Percentiles rank a stretch among this genome's conserved stretches.
phyloP scores from a whole-genome alignment of 495 filamentous ascomycete genomes.

The Cladorrhinum samala region DNA sequence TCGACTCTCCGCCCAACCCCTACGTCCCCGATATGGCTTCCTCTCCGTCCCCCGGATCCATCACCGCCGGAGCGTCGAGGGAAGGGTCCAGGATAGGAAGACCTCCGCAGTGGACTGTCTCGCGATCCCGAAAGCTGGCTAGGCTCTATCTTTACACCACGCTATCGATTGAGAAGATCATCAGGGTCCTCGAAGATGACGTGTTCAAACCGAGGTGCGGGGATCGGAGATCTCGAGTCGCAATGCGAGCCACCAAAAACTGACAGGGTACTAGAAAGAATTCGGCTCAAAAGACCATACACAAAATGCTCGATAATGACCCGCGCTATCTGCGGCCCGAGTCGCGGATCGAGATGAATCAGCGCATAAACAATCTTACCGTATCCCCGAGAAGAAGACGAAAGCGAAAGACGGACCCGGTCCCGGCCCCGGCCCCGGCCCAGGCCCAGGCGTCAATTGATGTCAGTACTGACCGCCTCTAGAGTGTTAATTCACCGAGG shows the following conservation, averaged over 20 bases:
- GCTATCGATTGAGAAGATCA: constrained; percentile 37
- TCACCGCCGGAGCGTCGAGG: constrained; percentile 9
- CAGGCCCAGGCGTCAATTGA: too few relatives aligned
- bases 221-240: neutral
- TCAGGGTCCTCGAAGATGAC: constrained; percentile 38
- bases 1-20: neutral
- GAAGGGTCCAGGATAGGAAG: constrained; percentile 34
- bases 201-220: constrained; percentile 36
- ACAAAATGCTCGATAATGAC: constrained; percentile 42
- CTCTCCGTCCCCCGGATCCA: constrained; percentile 14
- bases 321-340: constrained; percentile 42
- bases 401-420: neutral
- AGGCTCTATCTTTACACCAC: constrained; percentile 42
- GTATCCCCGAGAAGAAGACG: constrained; percentile 15
- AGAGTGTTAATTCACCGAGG: too few relatives aligned
- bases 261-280: constrained; percentile 30
- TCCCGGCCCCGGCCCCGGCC: neutral
- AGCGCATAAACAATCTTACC: constrained; percentile 30
- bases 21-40: constrained; percentile 13
- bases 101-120: constrained; percentile 40
- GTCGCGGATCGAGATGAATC: constrained; percentile 36
- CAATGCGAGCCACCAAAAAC: neutral
- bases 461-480: too few relatives aligned
- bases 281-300: constrained; percentile 44
- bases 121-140: constrained; percentile 37